A percentile compares a stretch with the other conserved stretches of the same genome.
These are phyloP conservation scores for Dalbergia cultrata DNA, from an alignment of 306 rosid genomes.

Conservation along the genomic window DNA sequence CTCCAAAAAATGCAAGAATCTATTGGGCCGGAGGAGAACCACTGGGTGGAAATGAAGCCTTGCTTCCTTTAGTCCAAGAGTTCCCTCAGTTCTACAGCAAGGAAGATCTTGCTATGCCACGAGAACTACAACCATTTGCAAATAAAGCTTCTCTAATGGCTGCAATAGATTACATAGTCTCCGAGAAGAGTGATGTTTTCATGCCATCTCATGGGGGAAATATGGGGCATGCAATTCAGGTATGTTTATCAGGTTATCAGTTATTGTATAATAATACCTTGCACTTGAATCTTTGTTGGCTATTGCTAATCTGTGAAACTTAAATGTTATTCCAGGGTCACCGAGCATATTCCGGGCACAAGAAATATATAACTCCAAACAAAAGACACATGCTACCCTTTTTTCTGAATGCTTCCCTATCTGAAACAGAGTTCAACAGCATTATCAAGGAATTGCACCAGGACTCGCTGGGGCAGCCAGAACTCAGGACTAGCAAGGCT, in stretches of 20 bases:
- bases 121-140: conserved; percentile 77
- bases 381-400: conserved; percentile 91
- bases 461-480: conserved; percentile 90
- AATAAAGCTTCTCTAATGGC: conserved; percentile 91
- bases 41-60: conserved; percentile 89
- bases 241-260: conserved; percentile 39
- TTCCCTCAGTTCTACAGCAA: conserved; percentile 78
- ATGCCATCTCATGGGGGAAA: conserved; percentile 99
- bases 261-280: not conserved
- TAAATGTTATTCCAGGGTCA: conserved; percentile 73
- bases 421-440: conserved; percentile 74
- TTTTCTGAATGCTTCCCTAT: conserved; percentile 71
- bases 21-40: conserved; percentile 99
- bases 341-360: conserved; percentile 89
- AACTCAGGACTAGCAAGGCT: conserved; percentile 61
- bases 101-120: conserved; percentile 83
- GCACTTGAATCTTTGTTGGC: not conserved
- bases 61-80: conserved; percentile 69
- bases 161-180: conserved; percentile 91
- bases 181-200: conserved; percentile 91
- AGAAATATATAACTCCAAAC: conserved; percentile 94
- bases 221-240: conserved; percentile 98
- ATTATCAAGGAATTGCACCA: conserved; percentile 76
- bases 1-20: conserved; percentile 77
- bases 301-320: conserved; percentile 30